Evolutionary conservation across 208 protist species (phyloP), one percentile per base, ranked within the genome.

Genomic region (Trypanosoma mega): DNA sequence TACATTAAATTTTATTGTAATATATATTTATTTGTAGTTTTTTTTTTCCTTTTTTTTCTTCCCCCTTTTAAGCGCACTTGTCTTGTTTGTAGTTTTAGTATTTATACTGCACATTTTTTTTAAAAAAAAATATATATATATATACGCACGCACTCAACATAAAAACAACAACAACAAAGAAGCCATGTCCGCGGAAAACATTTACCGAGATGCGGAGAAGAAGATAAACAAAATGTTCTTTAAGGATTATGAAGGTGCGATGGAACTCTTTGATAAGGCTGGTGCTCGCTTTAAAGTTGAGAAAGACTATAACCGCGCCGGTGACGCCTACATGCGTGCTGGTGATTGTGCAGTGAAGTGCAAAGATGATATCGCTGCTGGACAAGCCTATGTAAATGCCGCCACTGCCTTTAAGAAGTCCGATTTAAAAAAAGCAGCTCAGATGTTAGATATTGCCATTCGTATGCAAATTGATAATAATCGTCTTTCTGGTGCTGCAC

Each of bases 181-280:
- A 5, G 44, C 11, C 33, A 76, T 53, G 41, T 80, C 76, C 34
- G 85, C 65, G 8, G 81, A 92, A 33, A 49, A 39, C 20, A 61
- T 88, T 43, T 90, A 76, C 64, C 44, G 53, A 5, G 72, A 88
- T 34, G 89, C 85, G 24, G 80, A 96, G 21, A 87, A 79, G 45
- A 92, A 93, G 72, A 69, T 75, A 2, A 87, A 85, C 64, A 88
- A 83, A 62, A 64, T 63, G 18, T 90, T 96, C 57, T 90, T 90
- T 55, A 90, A 91, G 33, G 85, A 96, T 66, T 90, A 82, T 47
- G 83, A 92, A 16, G 79, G 68, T 11, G 89, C 89, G 0, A 72
- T 82, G 37, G 89, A 96, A 26, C 79, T 96, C 29, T 96, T 85
- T 69, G 59, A 63, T 21, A 87, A 85, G 57, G 85, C 89, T 0